A percentile compares a stretch with the other conserved stretches of the same genome.
These are phyloP conservation scores for Corymbia maculata DNA, from an alignment of 345 rosid species.

Conservation along the genomic window DNA sequence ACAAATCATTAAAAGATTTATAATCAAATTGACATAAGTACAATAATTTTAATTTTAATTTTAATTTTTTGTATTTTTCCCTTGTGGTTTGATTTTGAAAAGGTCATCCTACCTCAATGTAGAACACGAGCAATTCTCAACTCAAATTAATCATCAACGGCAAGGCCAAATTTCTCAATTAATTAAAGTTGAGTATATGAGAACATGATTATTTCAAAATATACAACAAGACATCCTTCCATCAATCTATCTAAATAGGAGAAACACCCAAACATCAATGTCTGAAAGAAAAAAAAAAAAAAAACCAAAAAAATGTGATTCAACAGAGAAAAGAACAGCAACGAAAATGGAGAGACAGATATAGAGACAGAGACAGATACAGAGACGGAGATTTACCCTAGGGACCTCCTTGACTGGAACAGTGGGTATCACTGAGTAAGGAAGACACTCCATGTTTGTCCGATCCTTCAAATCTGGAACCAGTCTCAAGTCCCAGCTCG, in stretches of 20 bases:
- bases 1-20: too few relatives aligned
- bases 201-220: background rate
- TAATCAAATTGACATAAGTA: too few relatives aligned
- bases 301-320: background rate
- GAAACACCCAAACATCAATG: background rate
- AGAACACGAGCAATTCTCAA: background rate
- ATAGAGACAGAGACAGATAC: background rate
- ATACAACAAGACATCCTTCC: background rate
- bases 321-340: background rate
- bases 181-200: background rate
- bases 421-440: background rate
- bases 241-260: background rate
- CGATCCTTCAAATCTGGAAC: background rate
- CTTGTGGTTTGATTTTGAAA: background rate
- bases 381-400: background rate
- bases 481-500: conserved; percentile 1
- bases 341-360: background rate
- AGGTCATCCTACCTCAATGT: background rate
- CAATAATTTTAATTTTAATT: accelerated
- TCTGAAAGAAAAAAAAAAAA: background rate
- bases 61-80: background rate
- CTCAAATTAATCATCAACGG: background rate
- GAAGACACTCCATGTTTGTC: conserved; percentile 2
- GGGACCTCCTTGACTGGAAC: background rate
- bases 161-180: background rate